A percentile compares a stretch with the other conserved stretches of the same genome.
Conservation (phyloP, 1,284 basidiomycete species). For the Marasmius tenuissimus region DNA sequence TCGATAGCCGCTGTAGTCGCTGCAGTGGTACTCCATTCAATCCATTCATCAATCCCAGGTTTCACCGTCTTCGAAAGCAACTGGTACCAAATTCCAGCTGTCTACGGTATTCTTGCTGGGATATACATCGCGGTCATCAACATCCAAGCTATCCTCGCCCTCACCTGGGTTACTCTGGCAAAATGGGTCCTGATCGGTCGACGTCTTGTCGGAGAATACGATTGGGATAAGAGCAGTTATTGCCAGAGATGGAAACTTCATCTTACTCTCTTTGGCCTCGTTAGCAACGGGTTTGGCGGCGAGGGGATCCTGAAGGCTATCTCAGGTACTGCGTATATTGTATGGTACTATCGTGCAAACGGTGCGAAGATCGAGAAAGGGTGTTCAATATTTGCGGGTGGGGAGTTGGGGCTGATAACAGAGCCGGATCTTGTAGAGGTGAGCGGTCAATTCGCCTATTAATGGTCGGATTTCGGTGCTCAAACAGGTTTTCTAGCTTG, state of each 20-base stretch:
- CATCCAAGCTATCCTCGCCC: constrained; percentile 32
- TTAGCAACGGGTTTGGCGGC: constrained; percentile 37
- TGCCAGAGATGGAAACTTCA: constrained; percentile 49
- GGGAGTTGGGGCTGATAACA: constrained; percentile 39
- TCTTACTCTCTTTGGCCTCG: constrained; percentile 31
- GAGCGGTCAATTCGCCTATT: constrained; percentile 1
- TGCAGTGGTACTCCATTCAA: constrained; percentile 34
- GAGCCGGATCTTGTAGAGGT: constrained; percentile 44
- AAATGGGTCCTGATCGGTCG: constrained; percentile 41
- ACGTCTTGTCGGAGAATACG: constrained; percentile 33
- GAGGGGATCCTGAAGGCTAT: constrained; percentile 36
- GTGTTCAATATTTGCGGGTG: constrained; percentile 37
- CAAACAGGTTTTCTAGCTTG: constrained; percentile 27
- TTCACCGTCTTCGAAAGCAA: constrained; percentile 28
- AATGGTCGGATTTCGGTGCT: neutral
- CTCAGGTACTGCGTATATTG: constrained; percentile 38
- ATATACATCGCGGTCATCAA: constrained; percentile 34
- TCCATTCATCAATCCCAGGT: constrained; percentile 26
- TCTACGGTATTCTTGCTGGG: constrained; percentile 35
- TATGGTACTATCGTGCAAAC: constrained; percentile 40
- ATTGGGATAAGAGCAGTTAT: constrained; percentile 45
- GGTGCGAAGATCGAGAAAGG: constrained; percentile 43
- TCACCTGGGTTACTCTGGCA: constrained; percentile 35
- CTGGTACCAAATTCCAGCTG: constrained; percentile 34
- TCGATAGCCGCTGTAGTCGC: constrained; percentile 36